Percentiles rank a stretch among this genome's conserved stretches.
These are phyloP conservation scores for Thalassiosira oceanica DNA, from an alignment of 352 stramenopile species.

Conservation along the genomic window DNA sequence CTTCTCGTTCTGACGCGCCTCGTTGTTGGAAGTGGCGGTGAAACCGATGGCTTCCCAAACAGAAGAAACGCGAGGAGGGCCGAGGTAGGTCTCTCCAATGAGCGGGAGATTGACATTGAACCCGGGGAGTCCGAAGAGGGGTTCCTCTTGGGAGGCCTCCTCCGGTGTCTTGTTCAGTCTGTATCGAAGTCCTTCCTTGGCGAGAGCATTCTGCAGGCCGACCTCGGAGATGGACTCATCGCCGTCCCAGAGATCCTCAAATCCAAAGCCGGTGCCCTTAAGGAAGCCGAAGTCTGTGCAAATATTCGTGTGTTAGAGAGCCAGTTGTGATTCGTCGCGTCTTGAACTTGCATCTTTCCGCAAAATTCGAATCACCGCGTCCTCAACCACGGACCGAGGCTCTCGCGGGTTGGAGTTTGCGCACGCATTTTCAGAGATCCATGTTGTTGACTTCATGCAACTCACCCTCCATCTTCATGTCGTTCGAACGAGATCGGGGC, in stretches of 20 bases:
- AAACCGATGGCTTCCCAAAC: conserved; percentile 80
- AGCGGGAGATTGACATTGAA: conserved; percentile 75
- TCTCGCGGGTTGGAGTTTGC: too few species aligned
- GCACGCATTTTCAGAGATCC: too few species aligned
- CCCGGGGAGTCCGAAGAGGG: conserved; percentile 58
- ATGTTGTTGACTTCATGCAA: too few species aligned
- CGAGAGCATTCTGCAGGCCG: conserved; percentile 62
- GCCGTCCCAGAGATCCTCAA: conserved; percentile 72
- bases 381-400: too few species aligned
- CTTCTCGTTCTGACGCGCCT: conserved; percentile 76
- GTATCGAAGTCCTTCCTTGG: conserved; percentile 79
- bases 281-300: conserved; percentile 75
- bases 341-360: too few species aligned
- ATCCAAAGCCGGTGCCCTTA: conserved; percentile 61
- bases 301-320: background rate
- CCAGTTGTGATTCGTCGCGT: too few species aligned
- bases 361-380: too few species aligned
- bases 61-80: conserved; percentile 67
- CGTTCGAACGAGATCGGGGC: too few species aligned
- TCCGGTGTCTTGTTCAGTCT: conserved; percentile 71
- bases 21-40: conserved; percentile 80
- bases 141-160: conserved; percentile 63
- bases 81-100: conserved; percentile 78
- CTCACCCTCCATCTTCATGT: too few species aligned
- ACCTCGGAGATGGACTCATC: conserved; percentile 71